Evolutionary conservation across 768 basidiomycete species (phyloP).

Genomic region (Neoboletus magnificus): DNA sequence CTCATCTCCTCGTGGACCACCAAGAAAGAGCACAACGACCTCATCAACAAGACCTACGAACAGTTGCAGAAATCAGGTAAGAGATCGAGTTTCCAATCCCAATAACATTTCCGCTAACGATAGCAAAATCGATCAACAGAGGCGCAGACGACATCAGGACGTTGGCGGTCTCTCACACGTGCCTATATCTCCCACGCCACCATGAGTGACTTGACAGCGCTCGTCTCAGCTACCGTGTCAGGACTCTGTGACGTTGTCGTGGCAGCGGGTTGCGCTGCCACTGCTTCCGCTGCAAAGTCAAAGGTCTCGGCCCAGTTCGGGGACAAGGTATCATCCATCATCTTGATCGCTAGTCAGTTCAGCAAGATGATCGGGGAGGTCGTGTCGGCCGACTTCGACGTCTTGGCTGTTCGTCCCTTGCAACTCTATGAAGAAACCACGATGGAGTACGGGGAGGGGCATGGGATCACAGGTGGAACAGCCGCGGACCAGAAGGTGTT

Average conservation of each 20-base stretch:
- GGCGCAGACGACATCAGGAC: conserved; percentile 2
- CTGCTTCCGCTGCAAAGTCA: background rate
- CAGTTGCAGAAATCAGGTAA: conserved; percentile 3
- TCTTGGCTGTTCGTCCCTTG: background rate
- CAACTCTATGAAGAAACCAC: conserved; percentile 1
- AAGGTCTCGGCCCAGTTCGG: conserved; percentile 1
- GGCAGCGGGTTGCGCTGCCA: conserved; percentile 2
- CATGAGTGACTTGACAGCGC: background rate
- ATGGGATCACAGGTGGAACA: background rate
- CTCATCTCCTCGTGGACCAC: conserved; percentile 12
- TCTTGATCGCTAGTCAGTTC: conserved; percentile 1
- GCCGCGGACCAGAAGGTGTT: conserved; percentile 2
- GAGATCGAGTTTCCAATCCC: background rate
- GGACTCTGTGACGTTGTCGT: conserved; percentile 6
- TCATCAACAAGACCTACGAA: conserved; percentile 4
- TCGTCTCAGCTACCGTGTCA: background rate
- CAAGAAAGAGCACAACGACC: background rate
- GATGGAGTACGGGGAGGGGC: conserved; percentile 1
- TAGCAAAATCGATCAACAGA: background rate
- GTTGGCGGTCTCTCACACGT: conserved; percentile 10
- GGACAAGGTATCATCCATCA: conserved; percentile 1
- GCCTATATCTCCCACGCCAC: background rate
- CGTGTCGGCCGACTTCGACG: conserved; percentile 6
- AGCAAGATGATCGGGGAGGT: conserved; percentile 8
- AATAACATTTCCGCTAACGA: background rate